Evolutionary conservation across 2,329 filamentous ascomycete genomes (phyloP), one percentile per base, ranked within the genome.

Genomic region (Trichophyton verrucosum): DNA sequence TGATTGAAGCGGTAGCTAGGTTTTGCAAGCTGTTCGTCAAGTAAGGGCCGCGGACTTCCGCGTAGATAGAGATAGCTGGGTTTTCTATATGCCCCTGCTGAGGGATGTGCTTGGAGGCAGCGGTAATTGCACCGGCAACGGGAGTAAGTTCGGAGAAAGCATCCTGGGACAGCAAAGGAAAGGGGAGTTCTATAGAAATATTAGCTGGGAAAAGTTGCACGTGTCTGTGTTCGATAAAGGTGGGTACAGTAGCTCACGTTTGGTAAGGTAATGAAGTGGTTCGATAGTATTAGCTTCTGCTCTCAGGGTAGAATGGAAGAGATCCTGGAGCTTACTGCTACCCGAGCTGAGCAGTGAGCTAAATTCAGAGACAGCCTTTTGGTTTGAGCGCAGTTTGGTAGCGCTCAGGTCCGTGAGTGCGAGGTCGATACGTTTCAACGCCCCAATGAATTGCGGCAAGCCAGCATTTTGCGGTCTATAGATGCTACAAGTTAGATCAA

Each of bases 371-470:
- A 94, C 88, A 1, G 91, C 91, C 72, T 91, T 86, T 71, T 97
- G 91, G 63, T 96, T 97, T 8, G 91, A 88, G 61, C 89, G 86
- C 58, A 99, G 77, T 67, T 96, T 96, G n/a, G 92, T 92, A 2
- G 88, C 82, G 71, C 88, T 88, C 76, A 99, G 86, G 64, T 95
- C 89, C 63, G 80, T 76, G 60, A 96, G 80, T n/a, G 91, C 88
- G 71, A 88, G 88, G 68, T 87, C 91, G 36, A 96, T 83, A 47
- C 94, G 87, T 75, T 95, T 94, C 66, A 97, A 84, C 4, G 92
- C 96, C 53, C 85, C 86, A 57, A 99, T 83, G 74, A 96, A 99
- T 67, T 89, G 88, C 42, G 85, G 81, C 61, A 99, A 77, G 46
- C 91, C 91, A 36, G 86, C 85, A 73, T 87, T 87, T 67, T 90